A percentile compares a stretch with the other conserved stretches of the same genome.
Evolutionary conservation across 2,329 filamentous ascomycete species (phyloP).

Genomic region (Aspergillus unguis): DNA sequence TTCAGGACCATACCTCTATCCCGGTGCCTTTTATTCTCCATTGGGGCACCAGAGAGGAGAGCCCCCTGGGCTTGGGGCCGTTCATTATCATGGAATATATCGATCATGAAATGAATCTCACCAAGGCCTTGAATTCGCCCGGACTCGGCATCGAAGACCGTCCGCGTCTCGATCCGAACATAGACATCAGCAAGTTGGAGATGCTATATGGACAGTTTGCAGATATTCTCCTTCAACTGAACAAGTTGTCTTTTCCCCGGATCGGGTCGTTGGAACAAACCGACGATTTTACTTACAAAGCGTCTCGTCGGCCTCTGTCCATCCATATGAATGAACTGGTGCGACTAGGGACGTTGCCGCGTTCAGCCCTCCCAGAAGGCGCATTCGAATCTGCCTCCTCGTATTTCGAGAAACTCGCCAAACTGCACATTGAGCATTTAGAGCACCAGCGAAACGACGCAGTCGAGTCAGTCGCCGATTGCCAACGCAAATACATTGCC

Average conservation of each 20-base stretch:
- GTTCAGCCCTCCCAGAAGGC: constrained; percentile 13
- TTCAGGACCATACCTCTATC: background rate
- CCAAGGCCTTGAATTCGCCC: background rate
- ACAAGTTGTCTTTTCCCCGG: constrained; percentile 18
- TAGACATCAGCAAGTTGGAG: constrained; percentile 11
- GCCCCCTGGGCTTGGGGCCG: background rate
- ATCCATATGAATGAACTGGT: constrained; percentile 44
- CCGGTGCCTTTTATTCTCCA: constrained; percentile 13
- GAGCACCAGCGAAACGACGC: constrained; percentile 40
- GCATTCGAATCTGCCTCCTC: constrained; percentile 31
- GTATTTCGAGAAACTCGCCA: constrained; percentile 40
- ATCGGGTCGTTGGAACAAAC: background rate
- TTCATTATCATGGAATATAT: constrained; percentile 10
- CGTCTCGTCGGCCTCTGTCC: constrained; percentile 40
- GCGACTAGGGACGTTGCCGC: constrained; percentile 22
- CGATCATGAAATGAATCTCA: background rate
- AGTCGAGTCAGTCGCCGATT: constrained; percentile 27
- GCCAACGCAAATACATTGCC: constrained; percentile 20
- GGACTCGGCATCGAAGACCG: background rate
- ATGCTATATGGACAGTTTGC: constrained; percentile 41
- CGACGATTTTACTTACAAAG: background rate
- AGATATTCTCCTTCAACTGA: constrained; percentile 40
- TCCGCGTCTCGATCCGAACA: constrained; percentile 9
- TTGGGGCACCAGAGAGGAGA: background rate
- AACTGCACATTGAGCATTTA: constrained; percentile 44